Base-by-base conservation (phyloP, 202 grass and related monocot species). In the Brachypodium distachyon region DNA sequence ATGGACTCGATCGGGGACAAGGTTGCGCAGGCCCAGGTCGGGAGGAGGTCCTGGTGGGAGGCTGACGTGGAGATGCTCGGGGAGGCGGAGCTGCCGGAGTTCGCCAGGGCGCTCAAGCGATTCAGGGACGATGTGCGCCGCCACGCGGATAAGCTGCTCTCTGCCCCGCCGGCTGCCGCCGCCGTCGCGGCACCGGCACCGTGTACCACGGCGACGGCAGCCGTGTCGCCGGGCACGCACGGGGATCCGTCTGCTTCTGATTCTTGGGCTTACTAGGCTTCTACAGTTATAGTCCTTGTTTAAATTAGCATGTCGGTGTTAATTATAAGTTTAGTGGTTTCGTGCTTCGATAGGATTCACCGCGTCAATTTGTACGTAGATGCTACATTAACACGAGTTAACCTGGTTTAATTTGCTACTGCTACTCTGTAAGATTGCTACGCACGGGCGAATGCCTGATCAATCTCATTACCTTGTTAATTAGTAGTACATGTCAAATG, bases 71-170 rank as follows among this genome's bases (percentile, higher is more conserved):
- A 51, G 9, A 12, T 2, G 49, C 52, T 81, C 53, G 52, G 34
- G n/a, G 12, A 25, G 52, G 66, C 55, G 12, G 78, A 61, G 65
- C 40, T 81, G 23, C 21, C 43, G 26, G 78, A 81, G 41, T 81
- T 70, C 52, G 41, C 5, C 51, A 72, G 32, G 53, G 37, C 65
- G 27, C 28, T 81, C 26, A 12, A 46, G 54, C 18, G 53, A 41
- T 54, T 81, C 19, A 58, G 66, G 27, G 33, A 3, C 40, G 72
- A 48, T 13, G 19, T 81, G 17, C 52, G 17, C 12, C 19, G 78
- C 28, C 31, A 22, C 27, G 77, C 18, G n/a, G 17, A 59, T 19
- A 40, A 59, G 50, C 31, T 55, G 19, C 37, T 74, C 12, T 4
- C 18, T 18, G 18, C 47, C 3, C 5, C 16, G 16, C 47, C 47